These are phyloP conservation scores for Fusarium sp. DNA, from an alignment of 2,329 filamentous ascomycete genomes.

Conservation along the genomic window DNA sequence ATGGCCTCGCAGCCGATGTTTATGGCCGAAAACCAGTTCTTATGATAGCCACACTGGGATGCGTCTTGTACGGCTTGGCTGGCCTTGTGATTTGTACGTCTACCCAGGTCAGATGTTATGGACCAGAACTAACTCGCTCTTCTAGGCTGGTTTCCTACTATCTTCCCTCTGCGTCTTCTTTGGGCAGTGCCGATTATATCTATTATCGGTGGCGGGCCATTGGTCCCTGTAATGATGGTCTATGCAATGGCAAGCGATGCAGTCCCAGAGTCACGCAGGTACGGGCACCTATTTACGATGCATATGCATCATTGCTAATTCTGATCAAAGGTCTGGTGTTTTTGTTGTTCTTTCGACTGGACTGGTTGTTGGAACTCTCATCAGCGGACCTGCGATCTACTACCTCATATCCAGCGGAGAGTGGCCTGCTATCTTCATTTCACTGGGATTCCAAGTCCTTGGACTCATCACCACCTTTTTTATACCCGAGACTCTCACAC, in stretches of 20 bases:
- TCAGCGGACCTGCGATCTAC: not conserved
- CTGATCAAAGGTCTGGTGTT: not conserved
- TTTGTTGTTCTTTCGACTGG: not conserved
- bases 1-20: not conserved
- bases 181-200: not conserved
- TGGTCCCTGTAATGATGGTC: constrained; percentile 2
- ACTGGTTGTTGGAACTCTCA: not conserved
- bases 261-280: not conserved
- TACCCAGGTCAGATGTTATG: not conserved
- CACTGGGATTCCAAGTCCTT: not conserved
- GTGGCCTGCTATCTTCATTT: not conserved
- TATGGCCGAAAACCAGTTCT: not conserved
- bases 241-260: not conserved
- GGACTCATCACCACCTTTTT: not conserved
- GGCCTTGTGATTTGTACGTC: not conserved
- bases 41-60: not conserved
- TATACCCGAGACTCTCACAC: not conserved
- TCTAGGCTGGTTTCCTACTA: not conserved
- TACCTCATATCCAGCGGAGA: not conserved
- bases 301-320: not conserved
- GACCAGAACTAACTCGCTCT: not conserved
- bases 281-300: not conserved
- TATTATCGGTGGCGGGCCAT: not conserved
- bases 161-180: not conserved
- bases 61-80: not conserved